Evolutionary conservation across 768 basidiomycete species (phyloP), one percentile per base, ranked within the genome.

Genomic region (Russula emetica): DNA sequence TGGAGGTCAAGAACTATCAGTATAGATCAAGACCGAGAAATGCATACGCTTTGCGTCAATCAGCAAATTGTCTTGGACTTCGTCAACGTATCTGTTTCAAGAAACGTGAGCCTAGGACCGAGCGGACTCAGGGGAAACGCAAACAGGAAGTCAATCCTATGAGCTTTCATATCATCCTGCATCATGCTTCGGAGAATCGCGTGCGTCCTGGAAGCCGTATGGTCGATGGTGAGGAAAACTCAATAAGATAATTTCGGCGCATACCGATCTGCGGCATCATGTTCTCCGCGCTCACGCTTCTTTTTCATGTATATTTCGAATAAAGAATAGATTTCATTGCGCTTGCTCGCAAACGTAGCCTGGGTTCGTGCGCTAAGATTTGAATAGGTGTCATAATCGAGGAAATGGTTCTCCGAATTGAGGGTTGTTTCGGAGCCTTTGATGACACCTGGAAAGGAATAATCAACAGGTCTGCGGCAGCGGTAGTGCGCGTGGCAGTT

Each of bases 261-360:
- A 32, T 61, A 84, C 82, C 86, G 78, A 60, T 89, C 87, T 8
- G 88, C 84, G 13, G 78, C 73, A 70, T 90, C 88, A n/a, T 74
- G 76, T 55, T 85, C 80, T 26, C 76, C 68, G 14, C 71, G 69
- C 28, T 72, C 64, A 8, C 71, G 72, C 70, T 85, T 88, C 38
- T 73, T 72, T 63, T 75, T 80, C 14, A 72, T 70, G 68, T 90
- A 90, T 0, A 69, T 66, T 53, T 78, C 71, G 59, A 88, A 90
- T 2, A 88, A 72, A 9, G 45, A 26, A 36, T 68, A 67, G 66
- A 74, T 70, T 87, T 89, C 11, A 86, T 69, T 73, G 55, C 86
- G 77, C 24, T 79, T 78, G 8, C 72, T 75, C 0, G 84, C 78
- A 68, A 88, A 87, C 0, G 81, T 79, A 3, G 80, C 77, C 14